Conservation (phyloP, 148 eudicot genomes). For the Chenopodium suecicum region DNA sequence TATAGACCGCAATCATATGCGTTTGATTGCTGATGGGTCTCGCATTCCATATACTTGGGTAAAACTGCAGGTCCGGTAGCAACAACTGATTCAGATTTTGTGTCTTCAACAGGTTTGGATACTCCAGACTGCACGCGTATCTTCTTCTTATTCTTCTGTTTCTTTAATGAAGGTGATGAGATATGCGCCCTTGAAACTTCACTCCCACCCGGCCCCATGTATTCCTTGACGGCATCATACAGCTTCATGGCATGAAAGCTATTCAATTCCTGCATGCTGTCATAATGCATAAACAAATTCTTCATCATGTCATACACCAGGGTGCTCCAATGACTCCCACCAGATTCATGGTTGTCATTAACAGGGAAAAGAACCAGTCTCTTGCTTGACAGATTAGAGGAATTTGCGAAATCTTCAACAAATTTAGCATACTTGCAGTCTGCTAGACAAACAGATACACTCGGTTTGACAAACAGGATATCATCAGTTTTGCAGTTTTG, state of each 20-base stretch:
- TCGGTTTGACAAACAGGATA: neutral
- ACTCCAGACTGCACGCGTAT: neutral
- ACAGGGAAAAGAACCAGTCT: slow-evolving; percentile 14
- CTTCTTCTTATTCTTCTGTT: slow-evolving; percentile 10
- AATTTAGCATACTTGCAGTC: slow-evolving; percentile 6
- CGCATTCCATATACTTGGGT: neutral
- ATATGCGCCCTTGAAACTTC: neutral
- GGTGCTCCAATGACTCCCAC: slow-evolving; percentile 17
- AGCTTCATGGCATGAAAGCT: slow-evolving; percentile 15
- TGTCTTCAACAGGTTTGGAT: neutral
- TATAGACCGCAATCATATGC: slow-evolving; percentile 26
- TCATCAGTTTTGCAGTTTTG: neutral
- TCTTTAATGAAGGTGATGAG: slow-evolving; percentile 12
- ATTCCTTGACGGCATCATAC: slow-evolving; percentile 19
- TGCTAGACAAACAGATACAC: neutral
- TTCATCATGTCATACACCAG: slow-evolving; percentile 9
- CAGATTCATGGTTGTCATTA: slow-evolving; percentile 10
- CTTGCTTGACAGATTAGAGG: slow-evolving; percentile 13
- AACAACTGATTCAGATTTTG: neutral
- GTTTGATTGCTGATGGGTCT: slow-evolving; percentile 20
- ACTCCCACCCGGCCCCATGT: slow-evolving; percentile 12
- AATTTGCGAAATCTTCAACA: neutral
- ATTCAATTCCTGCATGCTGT: slow-evolving; percentile 19
- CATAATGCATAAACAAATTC: slow-evolving; percentile 20
- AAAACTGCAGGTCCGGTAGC: slow-evolving; percentile 1